Evolutionary conservation across 2,329 filamentous ascomycete genomes (phyloP), one percentile per base, ranked within the genome.

Genomic region (Fusarium veterinarium): DNA sequence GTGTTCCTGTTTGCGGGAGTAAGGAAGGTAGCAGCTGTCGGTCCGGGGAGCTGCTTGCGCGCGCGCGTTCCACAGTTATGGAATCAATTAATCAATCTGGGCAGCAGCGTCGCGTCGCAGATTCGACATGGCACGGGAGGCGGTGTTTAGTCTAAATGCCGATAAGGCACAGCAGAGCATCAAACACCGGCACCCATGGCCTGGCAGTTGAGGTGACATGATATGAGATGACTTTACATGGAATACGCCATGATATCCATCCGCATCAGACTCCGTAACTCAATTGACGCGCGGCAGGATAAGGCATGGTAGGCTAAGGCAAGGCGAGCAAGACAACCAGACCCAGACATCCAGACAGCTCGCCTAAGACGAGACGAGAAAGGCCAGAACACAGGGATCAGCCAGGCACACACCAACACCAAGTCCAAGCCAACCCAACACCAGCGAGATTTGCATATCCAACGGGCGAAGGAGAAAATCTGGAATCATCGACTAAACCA

Each of bases 271-370:
- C 57, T 33, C 55, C 30, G 57, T 48, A 68, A 68, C 65, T 68
- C 64, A 68, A 67, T 68, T 68, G 65, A 68, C 65, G 65, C 65
- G 65, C 65, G 65, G 65, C 65, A 68, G 64, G 56, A 63, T 68
- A 67, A 68, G 64, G 64, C 42, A 68, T 37, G 33, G 49, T 53
- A 51, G 49, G 58, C 42, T 57, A 68, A 64, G 45, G 66, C 45
- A 67, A 69, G 57, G 57, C 67, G 66, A 71, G 61, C 55, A 65
- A 67, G 58, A 31, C 19, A 53, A 56, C 51, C 30, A 59, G 49
- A 59, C 60, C 51, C 33, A 68, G 49, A 55, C 41, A 72, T 37
- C 59, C 40, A 69, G 42, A 60, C 56, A 62, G 52, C 51, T 59
- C 33, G 59, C 19, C 59, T 59, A 59, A 23, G 42, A 44, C 56